Evolutionary conservation across 306 rosid genomes (phyloP), one percentile per base, ranked within the genome.

Genomic region (Lathyrus oleraceus): DNA sequence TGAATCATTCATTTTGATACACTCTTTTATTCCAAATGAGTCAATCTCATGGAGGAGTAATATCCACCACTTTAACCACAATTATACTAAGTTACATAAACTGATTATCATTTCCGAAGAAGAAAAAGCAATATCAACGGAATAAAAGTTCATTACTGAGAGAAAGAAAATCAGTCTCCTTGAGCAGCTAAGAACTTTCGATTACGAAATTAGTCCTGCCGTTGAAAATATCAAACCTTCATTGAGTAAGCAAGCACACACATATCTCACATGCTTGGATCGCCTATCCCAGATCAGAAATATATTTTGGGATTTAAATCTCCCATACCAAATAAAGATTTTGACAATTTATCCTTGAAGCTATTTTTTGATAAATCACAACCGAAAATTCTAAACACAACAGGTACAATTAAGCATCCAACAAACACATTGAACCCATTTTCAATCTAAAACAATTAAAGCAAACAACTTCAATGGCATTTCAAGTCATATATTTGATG

Each of bases 361-460:
- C 57, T 32, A 21, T 66, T 66, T 73, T 61, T 58, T 25, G 74
- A 85, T 83, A 86, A 83, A 79, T 78, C 82, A 80, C 72, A 82
- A 78, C 78, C 35, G 71, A 77, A 76, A 76, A 36, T 52, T 85
- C 78, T 75, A 59, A 75, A 82, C 61, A 70, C 81, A 71, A 61
- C 53, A 54, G 44, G 51, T 81, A 81, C 73, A 78, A 71, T 47
- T 64, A 69, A 49, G 76, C 66, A 21, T 75, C 59, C 61, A 73
- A 78, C 74, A 78, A 45, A 81, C 80, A 45, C 79, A 73, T 51
- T 67, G 62, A 79, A 76, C 70, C 67, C 71, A 53, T 78, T 82
- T 80, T 80, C 57, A 74, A 35, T 64, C 69, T 62, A 69, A 77
- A 63, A 77, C 64, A 81, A 47, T 69, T 59, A 66, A 64, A 64